Evolutionary conservation across 306 rosid genomes (phyloP), one percentile per base, ranked within the genome.

Genomic region (Lathyrus aphaca): DNA sequence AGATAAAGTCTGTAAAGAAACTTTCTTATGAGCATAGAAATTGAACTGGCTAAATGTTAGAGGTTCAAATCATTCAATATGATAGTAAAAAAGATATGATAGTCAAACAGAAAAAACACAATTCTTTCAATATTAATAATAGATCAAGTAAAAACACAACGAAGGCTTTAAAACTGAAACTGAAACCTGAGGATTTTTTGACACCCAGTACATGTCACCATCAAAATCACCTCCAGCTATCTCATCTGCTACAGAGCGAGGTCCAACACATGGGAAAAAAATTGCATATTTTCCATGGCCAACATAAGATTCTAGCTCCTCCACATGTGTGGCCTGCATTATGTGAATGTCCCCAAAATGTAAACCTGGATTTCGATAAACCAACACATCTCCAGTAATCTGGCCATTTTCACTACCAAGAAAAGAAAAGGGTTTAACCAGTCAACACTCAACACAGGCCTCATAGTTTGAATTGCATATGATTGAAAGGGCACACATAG

Each of bases 171-270:
- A 6, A 69, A 66, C 5, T 35, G 75, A 66, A 59, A 84, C 9
- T 38, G 69, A 55, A 65, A 92, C 98, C 89, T 86, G 69, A 23
- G 90, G 74, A 79, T 92, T 84, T 45, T 77, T 80, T 35, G 96
- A 92, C 72, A 92, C 80, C 95, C 92, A 92, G 66, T 83, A 92
- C 77, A 76, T 66, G 76, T 92, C 98, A 60, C 98, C 98, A 64
- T 92, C 98, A 86, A 79, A 90, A 81, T 92, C 96, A 53, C 93
- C 96, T n/a, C 89, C 86, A 6, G 73, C 96, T 16, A 92, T 92
- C 80, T 92, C 96, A 78, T 92, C 93, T 29, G 88, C 96, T 48
- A 88, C 45, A 6, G 95, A 86, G 48, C 96, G 93, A 49, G 86
- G 86, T 49, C 98, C 98, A 17, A 85, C 91, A 50, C 82, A 19